Percentiles rank a stretch among this genome's conserved stretches.
Conservation (phyloP, 139 green algal species). For the Coelastrella sp. region DNA sequence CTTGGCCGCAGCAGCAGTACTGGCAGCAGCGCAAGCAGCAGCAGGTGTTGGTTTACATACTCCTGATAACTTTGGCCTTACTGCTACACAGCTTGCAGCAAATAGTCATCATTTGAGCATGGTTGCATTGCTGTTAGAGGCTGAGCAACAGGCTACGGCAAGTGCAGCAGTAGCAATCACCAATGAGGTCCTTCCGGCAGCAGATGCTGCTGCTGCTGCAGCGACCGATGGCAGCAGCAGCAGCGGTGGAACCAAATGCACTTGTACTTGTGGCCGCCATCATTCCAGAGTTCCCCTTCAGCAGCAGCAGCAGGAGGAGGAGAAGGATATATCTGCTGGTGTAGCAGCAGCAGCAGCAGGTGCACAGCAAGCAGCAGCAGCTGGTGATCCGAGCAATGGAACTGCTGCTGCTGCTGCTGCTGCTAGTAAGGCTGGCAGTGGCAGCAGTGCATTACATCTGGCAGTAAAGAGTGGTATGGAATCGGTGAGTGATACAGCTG, state of each 20-base stretch:
- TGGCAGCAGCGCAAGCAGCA: constrained; percentile 7
- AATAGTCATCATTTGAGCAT: constrained; percentile 28
- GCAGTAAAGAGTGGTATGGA: constrained; percentile 32
- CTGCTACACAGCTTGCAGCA: constrained; percentile 30
- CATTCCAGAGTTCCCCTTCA: neutral
- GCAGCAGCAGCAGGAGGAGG: no score
- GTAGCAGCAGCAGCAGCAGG: constrained; percentile 15
- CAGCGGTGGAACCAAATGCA: neutral
- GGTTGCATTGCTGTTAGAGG: constrained; percentile 30
- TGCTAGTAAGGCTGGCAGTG: neutral
- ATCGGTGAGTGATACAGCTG: constrained; percentile 26
- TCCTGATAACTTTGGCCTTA: constrained; percentile 4
- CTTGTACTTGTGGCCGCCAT: neutral
- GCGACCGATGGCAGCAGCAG: neutral
- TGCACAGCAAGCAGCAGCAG: neutral
- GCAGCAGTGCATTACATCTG: constrained; percentile 27
- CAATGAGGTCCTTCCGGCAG: no score
- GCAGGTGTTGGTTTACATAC: constrained; percentile 19
- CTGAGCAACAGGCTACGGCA: neutral
- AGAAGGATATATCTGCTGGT: no score
- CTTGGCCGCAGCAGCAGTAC: constrained; percentile 27
- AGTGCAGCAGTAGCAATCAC: neutral
- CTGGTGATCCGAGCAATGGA: neutral
- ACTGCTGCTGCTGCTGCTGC: neutral
- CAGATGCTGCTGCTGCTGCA: neutral